Evolutionary conservation across 2,329 filamentous ascomycete species (phyloP), one percentile per base, ranked within the genome.

Genomic region (Phialemonium atrogriseum): DNA sequence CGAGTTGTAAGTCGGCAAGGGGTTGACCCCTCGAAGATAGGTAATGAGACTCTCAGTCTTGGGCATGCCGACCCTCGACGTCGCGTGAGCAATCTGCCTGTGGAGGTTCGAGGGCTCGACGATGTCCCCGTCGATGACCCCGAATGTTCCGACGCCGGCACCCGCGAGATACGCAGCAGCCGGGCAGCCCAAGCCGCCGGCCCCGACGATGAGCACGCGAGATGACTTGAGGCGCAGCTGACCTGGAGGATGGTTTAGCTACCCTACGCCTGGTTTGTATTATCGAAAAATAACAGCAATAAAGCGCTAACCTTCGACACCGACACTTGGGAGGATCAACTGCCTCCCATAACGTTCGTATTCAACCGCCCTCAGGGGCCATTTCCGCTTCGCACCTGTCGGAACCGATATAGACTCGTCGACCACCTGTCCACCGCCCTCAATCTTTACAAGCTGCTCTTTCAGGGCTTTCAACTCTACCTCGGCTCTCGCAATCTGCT

Each of bases 31-130:
- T 2, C 58, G 60, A 5, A 84, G 53, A 46, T 70, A 77, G 11
- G 64, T 53, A 32, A 79, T 67, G 4, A 80, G 81, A 51, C 85
- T 94, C 34, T 86, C 75, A 3, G 91, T 86, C 58, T 96, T 96
- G 35, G 64, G 68, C 63, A 73, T 73, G 9, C 84, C 84, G 5
- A 93, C 75, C 31, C 75, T 73, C 4, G 64, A 61, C 0, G 77
- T 83, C 3, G 70, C 70, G 53, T 98, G 89, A 19, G 87, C 72
- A 30, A 96, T 77, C 58, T 98, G 91, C 1, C 91, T 79, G 61
- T 96, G 91, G 10, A 98, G 67, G 51, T 98, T 98, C 17, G 87
- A 94, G 11, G 70, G 62, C 52, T 96, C 91, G 18, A 98, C 89
- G 0, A 66, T 67, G 56, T 98, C 91, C 4, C 83, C 87, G 51